phyloP scores from a whole-genome alignment of 306 rosid genomes.

The Astragalus glycyphyllos region DNA sequence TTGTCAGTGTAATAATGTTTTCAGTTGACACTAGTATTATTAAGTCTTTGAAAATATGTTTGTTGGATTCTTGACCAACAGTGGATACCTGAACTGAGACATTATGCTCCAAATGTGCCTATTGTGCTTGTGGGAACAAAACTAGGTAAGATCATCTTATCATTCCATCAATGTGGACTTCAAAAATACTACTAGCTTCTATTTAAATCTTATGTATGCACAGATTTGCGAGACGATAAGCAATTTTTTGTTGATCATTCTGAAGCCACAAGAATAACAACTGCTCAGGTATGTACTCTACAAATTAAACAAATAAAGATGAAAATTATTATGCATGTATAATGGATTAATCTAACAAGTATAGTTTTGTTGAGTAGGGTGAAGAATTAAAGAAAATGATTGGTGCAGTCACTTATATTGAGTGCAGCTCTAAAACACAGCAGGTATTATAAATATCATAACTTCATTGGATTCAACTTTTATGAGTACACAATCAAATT shows the following conservation, averaged over 20 bases:
- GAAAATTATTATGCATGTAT: background rate
- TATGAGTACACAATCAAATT: background rate
- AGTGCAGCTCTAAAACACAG: conserved; percentile 96
- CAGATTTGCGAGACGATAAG: conserved; percentile 78
- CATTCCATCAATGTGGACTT: background rate
- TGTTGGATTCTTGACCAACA: conserved; percentile 44
- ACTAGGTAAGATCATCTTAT: conserved; percentile 54
- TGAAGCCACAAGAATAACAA: conserved; percentile 58
- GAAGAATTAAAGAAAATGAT: conserved; percentile 89
- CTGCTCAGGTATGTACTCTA: conserved; percentile 58
- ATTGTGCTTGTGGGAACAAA: conserved; percentile 80
- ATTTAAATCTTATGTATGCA: conserved; percentile 19
- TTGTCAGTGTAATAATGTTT: background rate
- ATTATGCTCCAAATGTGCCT: conserved; percentile 81
- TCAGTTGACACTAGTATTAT: conserved; percentile 25
- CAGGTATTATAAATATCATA: conserved; percentile 62
- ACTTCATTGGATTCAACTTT: conserved; percentile 10
- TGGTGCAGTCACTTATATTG: conserved; percentile 79
- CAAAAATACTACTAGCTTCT: background rate
- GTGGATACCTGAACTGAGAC: conserved; percentile 84
- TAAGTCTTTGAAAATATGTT: background rate
- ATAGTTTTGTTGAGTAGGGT: conserved; percentile 58
- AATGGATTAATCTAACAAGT: conserved; percentile 17
- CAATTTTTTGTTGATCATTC: conserved; percentile 68
- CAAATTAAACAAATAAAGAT: background rate